phyloP scores from a whole-genome alignment of 2,329 filamentous ascomycete genomes.

The Cytospora paraplurivora region DNA sequence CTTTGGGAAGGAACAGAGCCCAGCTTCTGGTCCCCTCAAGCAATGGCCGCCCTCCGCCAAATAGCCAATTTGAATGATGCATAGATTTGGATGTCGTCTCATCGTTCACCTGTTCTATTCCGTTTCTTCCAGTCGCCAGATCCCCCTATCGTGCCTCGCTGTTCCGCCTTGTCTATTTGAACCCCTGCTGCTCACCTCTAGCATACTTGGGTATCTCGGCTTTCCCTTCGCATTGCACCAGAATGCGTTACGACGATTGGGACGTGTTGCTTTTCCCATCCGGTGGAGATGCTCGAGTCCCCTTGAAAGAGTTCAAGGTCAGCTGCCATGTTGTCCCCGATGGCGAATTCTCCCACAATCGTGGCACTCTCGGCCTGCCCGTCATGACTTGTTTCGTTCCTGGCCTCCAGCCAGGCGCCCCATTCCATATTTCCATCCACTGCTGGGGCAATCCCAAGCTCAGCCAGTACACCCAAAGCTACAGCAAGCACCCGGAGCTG shows the following conservation, averaged over 20 bases:
- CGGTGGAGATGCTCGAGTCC: conserved; percentile 59
- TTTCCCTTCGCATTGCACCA: conserved; percentile 31
- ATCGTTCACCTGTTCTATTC: neutral
- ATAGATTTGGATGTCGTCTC: neutral
- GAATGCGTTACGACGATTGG: conserved; percentile 86
- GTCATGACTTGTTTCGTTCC: conserved; percentile 73
- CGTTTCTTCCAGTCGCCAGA: neutral
- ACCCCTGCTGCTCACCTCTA: neutral
- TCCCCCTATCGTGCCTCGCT: neutral
- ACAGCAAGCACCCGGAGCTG: conserved; percentile 58
- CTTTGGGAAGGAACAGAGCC: conserved; percentile 2
- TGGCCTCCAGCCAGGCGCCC: conserved; percentile 57
- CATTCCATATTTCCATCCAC: conserved; percentile 75
- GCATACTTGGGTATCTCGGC: neutral
- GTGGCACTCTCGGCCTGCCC: conserved; percentile 56
- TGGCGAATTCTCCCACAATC: conserved; percentile 54
- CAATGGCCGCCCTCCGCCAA: neutral
- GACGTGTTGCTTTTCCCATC: conserved; percentile 79
- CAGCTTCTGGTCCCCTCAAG: neutral
- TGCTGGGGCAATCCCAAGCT: conserved; percentile 67
- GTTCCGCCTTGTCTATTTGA: neutral
- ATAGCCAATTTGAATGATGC: neutral
- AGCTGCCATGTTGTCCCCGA: conserved; percentile 70
- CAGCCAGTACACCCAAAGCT: conserved; percentile 57
- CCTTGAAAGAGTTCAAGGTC: conserved; percentile 81